Conservation (phyloP, 129 eudicot genomes). For the Silybum marianum region DNA sequence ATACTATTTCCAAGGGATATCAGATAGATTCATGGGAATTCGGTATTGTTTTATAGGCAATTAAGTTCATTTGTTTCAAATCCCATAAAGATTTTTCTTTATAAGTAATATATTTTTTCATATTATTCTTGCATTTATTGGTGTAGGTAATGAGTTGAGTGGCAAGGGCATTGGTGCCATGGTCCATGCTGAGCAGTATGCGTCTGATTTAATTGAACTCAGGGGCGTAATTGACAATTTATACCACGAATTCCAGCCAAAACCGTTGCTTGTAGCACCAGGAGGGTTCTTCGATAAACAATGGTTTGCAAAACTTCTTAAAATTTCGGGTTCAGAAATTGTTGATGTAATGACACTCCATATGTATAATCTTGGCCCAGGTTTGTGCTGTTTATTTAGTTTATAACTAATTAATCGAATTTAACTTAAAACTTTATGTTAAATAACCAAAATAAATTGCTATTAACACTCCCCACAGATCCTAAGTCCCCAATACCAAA, state of each 20-base stretch:
- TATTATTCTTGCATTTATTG: constrained; percentile 9
- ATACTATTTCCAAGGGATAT: constrained; percentile 83
- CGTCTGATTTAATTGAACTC: constrained; percentile 58
- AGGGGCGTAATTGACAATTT: constrained; percentile 52
- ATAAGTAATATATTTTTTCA: not conserved
- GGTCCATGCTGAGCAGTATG: constrained; percentile 75
- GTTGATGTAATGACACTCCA: constrained; percentile 79
- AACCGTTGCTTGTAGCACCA: constrained; percentile 73
- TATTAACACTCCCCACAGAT: not conserved
- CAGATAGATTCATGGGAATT: constrained; percentile 93
- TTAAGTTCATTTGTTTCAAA: constrained; percentile 11
- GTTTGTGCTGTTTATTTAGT: constrained; percentile 31
- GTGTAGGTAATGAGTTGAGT: constrained; percentile 83
- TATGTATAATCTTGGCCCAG: constrained; percentile 83
- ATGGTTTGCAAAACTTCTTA: constrained; percentile 76
- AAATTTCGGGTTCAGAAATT: constrained; percentile 61
- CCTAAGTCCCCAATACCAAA: not conserved
- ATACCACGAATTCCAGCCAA: constrained; percentile 38
- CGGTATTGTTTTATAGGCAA: constrained; percentile 46
- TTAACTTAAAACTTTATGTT: not conserved
- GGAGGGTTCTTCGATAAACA: constrained; percentile 85
- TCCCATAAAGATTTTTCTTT: constrained; percentile 1
- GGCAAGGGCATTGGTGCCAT: constrained; percentile 81
- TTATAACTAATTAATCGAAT: not conserved
- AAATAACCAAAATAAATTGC: not conserved